Evolutionary conservation across 345 rosid species (phyloP).

Genomic region (Eucalyptus lansdowneana): DNA sequence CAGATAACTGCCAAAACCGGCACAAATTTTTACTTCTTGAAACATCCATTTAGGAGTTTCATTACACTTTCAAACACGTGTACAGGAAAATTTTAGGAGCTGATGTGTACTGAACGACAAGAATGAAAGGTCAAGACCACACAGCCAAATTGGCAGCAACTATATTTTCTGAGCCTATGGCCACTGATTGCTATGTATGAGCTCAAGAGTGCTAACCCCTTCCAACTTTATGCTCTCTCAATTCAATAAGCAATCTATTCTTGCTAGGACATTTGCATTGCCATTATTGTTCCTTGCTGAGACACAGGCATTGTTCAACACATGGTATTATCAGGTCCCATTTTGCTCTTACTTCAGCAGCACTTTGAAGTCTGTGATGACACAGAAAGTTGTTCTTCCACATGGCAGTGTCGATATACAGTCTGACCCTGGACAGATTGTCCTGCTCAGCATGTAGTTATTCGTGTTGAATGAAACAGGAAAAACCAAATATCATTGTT

Average conservation of each 20-base stretch:
- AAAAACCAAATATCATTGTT: neutral
- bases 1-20: neutral
- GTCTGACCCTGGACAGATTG: neutral
- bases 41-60: neutral
- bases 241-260: neutral
- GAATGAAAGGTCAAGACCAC: neutral
- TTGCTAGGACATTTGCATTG: neutral
- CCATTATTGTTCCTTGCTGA: neutral
- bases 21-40: neutral
- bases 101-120: neutral
- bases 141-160: neutral
- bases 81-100: neutral
- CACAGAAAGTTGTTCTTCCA: neutral
- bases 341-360: neutral
- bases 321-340: neutral
- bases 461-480: neutral
- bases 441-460: neutral
- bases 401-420: neutral
- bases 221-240: neutral
- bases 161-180: neutral
- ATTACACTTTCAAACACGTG: neutral
- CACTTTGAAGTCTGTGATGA: neutral
- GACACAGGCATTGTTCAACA: neutral
- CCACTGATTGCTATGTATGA: neutral
- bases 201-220: neutral